Conservation (phyloP, 805 yeast species). For the Yamadazyma kitorensis region DNA sequence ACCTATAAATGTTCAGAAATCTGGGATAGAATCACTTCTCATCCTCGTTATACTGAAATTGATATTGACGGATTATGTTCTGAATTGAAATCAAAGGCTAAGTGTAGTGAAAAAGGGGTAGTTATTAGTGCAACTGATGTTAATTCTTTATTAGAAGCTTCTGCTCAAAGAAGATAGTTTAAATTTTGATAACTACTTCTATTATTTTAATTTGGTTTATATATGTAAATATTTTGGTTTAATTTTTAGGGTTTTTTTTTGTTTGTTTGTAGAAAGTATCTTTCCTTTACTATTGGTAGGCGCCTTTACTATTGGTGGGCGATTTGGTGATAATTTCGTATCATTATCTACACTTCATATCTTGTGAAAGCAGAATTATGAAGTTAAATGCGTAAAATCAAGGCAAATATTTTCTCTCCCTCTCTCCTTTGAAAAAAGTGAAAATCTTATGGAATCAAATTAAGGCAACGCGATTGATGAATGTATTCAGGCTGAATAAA, state of each 20-base stretch:
- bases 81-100: slow-evolving; percentile 89
- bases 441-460: too few species aligned
- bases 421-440: too few species aligned
- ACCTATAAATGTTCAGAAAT: slow-evolving; percentile 79
- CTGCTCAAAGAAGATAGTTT: slow-evolving; percentile 15
- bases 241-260: neutral
- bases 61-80: slow-evolving; percentile 92
- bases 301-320: too few species aligned
- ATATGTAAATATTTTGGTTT: neutral
- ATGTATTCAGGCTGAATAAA: slow-evolving; percentile 6
- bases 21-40: slow-evolving; percentile 94
- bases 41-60: slow-evolving; percentile 88
- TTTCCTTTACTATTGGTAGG: neutral
- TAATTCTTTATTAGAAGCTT: slow-evolving; percentile 45
- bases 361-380: too few species aligned
- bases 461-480: too few species aligned
- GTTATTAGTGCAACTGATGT: slow-evolving; percentile 83
- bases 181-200: too few species aligned
- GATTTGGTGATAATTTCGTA: too few species aligned
- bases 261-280: neutral
- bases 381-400: too few species aligned
- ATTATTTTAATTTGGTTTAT: too few species aligned
- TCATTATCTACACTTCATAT: too few species aligned
- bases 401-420: too few species aligned
- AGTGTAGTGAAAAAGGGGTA: slow-evolving; percentile 91